These are phyloP conservation scores for Pseudoperonospora humuli DNA, from an alignment of 352 stramenopile genomes.

Conservation along the genomic window DNA sequence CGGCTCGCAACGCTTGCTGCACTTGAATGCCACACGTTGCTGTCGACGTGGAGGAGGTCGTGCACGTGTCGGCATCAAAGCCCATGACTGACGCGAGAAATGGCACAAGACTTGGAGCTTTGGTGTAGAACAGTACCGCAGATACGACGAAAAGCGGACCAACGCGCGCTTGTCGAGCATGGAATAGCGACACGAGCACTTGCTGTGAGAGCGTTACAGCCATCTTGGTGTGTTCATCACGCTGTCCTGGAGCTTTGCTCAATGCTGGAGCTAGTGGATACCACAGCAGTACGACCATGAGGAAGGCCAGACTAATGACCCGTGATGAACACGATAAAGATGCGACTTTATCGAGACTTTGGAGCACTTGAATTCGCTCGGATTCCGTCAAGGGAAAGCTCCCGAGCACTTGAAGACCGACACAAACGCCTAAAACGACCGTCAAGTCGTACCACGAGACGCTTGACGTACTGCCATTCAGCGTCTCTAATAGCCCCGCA, in stretches of 20 bases:
- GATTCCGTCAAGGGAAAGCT: slow-evolving; percentile 40
- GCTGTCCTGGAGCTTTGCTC: slow-evolving; percentile 50
- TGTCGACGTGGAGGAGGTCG: slow-evolving; percentile 5
- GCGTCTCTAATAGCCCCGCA: slow-evolving; percentile 15
- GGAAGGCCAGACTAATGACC: slow-evolving; percentile 42
- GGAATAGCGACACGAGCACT: slow-evolving; percentile 44
- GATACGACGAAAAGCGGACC: slow-evolving; percentile 56
- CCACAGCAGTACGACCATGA: slow-evolving; percentile 50
- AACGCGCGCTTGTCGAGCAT: slow-evolving; percentile 25
- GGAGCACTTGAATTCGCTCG: slow-evolving; percentile 38
- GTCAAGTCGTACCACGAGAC: slow-evolving; percentile 24
- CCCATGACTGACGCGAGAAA: slow-evolving; percentile 40
- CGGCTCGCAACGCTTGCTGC: slow-evolving; percentile 32
- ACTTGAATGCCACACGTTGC: slow-evolving; percentile 17
- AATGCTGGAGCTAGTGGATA: slow-evolving; percentile 40
- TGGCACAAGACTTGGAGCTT: slow-evolving; percentile 44
- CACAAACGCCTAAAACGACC: slow-evolving; percentile 31
- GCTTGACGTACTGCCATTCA: slow-evolving; percentile 6
- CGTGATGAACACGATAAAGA: slow-evolving; percentile 21
- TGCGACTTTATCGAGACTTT: slow-evolving; percentile 33
- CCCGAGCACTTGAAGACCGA: slow-evolving; percentile 38
- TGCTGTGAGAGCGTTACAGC: slow-evolving; percentile 53
- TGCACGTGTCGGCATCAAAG: slow-evolving; percentile 16
- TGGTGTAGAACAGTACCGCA: slow-evolving; percentile 62
- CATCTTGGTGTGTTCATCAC: slow-evolving; percentile 47